A percentile compares a stretch with the other conserved stretches of the same genome.
These are phyloP conservation scores for Coemansia reversa DNA, from an alignment of 192 early-diverging fungal genomes.

Conservation along the genomic window DNA sequence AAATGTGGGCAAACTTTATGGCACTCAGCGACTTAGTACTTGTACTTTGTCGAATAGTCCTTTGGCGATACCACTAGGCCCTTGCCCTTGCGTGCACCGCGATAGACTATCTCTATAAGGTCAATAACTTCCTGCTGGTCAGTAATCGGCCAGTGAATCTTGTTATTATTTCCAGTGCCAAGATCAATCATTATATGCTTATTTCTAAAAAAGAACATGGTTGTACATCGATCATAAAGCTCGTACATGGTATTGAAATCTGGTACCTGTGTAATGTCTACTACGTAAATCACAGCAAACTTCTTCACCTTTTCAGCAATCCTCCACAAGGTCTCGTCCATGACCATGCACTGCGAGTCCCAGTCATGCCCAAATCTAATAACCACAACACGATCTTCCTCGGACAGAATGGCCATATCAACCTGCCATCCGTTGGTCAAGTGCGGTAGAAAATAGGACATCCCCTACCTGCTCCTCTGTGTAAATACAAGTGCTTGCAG, in stretches of 20 bases:
- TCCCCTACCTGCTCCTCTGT: background rate
- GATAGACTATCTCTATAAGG: conserved; percentile 84
- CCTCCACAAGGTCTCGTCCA: conserved; percentile 94
- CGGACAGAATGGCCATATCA: conserved; percentile 96
- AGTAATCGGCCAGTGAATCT: conserved; percentile 94
- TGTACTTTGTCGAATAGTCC: conserved; percentile 97
- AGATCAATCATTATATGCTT: conserved; percentile 99
- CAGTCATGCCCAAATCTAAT: conserved; percentile 98
- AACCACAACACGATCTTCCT: conserved; percentile 96
- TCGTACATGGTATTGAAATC: conserved; percentile 98
- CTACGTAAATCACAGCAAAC: conserved; percentile 96
- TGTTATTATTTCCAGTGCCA: conserved; percentile 99
- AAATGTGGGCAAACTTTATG: conserved; percentile 12
- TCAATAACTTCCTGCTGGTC: conserved; percentile 97
- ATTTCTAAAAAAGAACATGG: conserved; percentile 96
- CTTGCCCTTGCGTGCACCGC: conserved; percentile 93
- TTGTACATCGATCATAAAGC: conserved; percentile 95
- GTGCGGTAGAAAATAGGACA: conserved; percentile 51
- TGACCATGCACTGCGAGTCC: conserved; percentile 94
- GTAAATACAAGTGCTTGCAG: background rate
- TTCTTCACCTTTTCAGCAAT: conserved; percentile 97
- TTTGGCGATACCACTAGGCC: conserved; percentile 98
- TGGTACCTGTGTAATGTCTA: conserved; percentile 93
- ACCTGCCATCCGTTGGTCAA: conserved; percentile 86
- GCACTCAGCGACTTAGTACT: conserved; percentile 65